These are phyloP conservation scores for Fusarium graminum DNA, from an alignment of 2,329 filamentous ascomycete genomes.

Conservation along the genomic window DNA sequence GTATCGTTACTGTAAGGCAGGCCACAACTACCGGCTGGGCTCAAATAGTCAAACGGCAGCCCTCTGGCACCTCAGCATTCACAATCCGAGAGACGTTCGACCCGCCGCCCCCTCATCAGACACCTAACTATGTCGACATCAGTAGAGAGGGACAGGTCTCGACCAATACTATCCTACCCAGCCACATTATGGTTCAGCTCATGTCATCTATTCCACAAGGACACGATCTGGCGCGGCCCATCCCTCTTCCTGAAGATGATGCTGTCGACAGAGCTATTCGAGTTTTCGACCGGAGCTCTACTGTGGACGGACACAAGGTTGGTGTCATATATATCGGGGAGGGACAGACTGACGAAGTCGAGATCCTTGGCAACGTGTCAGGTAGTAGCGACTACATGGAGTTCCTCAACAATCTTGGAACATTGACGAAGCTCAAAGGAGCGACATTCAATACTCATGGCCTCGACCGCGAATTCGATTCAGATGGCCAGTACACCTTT, in stretches of 20 bases:
- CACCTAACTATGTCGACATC: constrained; percentile 61
- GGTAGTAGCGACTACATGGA: constrained; percentile 90
- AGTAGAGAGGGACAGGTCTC: constrained; percentile 65
- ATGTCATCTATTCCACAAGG: constrained; percentile 72
- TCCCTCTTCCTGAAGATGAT: constrained; percentile 80
- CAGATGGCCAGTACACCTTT: constrained; percentile 88
- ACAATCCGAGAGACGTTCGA: constrained; percentile 71
- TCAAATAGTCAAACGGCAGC: constrained; percentile 77
- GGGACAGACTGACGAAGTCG: constrained; percentile 82
- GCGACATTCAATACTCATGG: constrained; percentile 95
- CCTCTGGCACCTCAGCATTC: constrained; percentile 74
- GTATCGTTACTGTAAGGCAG: constrained; percentile 80
- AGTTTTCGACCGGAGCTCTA: constrained; percentile 87
- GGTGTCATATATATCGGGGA: constrained; percentile 94
- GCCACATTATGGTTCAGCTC: constrained; percentile 78
- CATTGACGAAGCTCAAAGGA: constrained; percentile 81
- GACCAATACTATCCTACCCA: constrained; percentile 75
- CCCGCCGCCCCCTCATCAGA: constrained; percentile 69
- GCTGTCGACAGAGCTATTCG: constrained; percentile 79
- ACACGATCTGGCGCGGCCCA: constrained; percentile 73
- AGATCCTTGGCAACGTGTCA: constrained; percentile 87
- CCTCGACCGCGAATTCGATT: constrained; percentile 80
- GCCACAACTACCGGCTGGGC: constrained; percentile 75
- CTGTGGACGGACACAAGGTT: constrained; percentile 94
- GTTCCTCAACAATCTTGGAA: constrained; percentile 86